These are phyloP conservation scores for Labyrinthula sp. DNA, from an alignment of 352 stramenopile species.

Conservation along the genomic window DNA sequence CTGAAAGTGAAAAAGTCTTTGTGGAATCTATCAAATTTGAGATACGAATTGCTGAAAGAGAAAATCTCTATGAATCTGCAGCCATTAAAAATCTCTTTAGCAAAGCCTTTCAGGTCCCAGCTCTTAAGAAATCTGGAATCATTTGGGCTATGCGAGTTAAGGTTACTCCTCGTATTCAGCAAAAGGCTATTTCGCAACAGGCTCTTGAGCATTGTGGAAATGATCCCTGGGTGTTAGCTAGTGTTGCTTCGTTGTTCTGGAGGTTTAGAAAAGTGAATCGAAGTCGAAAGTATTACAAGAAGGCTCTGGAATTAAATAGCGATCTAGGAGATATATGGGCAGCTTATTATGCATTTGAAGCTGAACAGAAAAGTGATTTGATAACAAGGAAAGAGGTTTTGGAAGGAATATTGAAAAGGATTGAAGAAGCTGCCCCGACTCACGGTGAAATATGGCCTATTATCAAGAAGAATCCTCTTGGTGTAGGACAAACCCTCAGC, in stretches of 20 bases:
- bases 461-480: too few species aligned
- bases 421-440: constrained; percentile 1
- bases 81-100: constrained; percentile 81
- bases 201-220: constrained; percentile 91
- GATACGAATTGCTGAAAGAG: too few species aligned
- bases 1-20: constrained; percentile 75
- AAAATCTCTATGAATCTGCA: constrained; percentile 65
- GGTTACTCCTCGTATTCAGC: constrained; percentile 67
- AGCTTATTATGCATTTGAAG: constrained; percentile 88
- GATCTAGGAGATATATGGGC: constrained; percentile 90
- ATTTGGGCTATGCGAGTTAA: constrained; percentile 84
- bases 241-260: constrained; percentile 86
- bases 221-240: constrained; percentile 78
- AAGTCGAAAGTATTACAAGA: constrained; percentile 88
- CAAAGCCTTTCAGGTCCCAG: constrained; percentile 88
- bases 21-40: constrained; percentile 82
- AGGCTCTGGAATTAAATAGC: constrained; percentile 73
- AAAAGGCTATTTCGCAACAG: constrained; percentile 79
- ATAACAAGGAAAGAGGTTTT: constrained; percentile 2
- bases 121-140: constrained; percentile 70
- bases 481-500: too few species aligned
- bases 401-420: constrained; percentile 3
- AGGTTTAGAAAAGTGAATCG: constrained; percentile 71
- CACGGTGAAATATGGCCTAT: constrained; percentile 22
- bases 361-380: constrained; percentile 45